Percentiles rank a stretch among this genome's conserved stretches.
phyloP scores from a whole-genome alignment of 306 rosid species.

The Gastrolobium bilobum region DNA sequence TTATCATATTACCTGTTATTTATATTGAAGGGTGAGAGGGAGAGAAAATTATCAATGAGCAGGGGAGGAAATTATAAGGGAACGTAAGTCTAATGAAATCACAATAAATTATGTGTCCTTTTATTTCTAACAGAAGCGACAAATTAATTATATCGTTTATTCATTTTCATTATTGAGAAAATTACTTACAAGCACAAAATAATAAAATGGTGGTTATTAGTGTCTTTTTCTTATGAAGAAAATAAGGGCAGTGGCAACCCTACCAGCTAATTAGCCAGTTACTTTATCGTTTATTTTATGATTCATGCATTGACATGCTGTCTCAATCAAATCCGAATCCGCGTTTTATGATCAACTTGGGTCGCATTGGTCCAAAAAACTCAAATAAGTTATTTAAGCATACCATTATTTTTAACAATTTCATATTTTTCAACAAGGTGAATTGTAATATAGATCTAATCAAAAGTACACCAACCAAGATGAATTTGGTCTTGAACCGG shows the following conservation, averaged over 20 bases:
- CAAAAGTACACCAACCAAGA: slow-evolving; percentile 21
- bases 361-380: slow-evolving; percentile 2
- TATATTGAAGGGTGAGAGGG: too few relatives aligned
- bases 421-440: neutral
- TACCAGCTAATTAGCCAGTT: neutral
- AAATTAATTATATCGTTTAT: neutral
- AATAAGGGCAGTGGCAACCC: slow-evolving; percentile 36
- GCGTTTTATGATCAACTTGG: slow-evolving; percentile 28
- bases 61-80: too few relatives aligned
- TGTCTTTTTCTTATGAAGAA: neutral
- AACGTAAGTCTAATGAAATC: too few relatives aligned
- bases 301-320: slow-evolving; percentile 26
- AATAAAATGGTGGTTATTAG: slow-evolving; percentile 4
- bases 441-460: neutral
- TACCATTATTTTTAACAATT: neutral
- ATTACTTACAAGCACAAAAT: neutral
- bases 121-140: too few relatives aligned
- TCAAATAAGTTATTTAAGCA: neutral
- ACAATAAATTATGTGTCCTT: too few relatives aligned
- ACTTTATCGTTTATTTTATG: slow-evolving; percentile 2
- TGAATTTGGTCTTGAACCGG: slow-evolving; percentile 29
- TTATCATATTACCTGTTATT: too few relatives aligned
- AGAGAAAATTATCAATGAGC: too few relatives aligned
- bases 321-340: slow-evolving; percentile 46
- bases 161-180: slow-evolving; percentile 3